phyloP scores from a whole-genome alignment of 805 yeast genomes.

The Isabelozyma heimii region DNA sequence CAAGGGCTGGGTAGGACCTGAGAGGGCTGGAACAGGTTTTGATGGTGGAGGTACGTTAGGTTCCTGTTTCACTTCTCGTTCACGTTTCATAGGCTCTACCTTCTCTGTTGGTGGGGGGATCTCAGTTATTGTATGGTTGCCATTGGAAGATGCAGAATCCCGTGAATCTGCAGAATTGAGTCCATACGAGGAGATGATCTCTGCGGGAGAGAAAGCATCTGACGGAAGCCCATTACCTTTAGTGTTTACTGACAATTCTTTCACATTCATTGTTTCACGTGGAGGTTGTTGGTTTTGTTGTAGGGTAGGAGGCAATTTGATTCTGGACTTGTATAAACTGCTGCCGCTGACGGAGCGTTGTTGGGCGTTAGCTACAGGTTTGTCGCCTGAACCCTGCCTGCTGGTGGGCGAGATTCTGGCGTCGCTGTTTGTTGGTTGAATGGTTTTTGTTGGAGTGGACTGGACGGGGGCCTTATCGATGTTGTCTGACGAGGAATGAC shows the following conservation, averaged over 20 bases:
- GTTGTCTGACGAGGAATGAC: not conserved
- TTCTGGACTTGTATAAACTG: constrained; percentile 30
- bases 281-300: constrained; percentile 1
- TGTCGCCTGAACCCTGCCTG: not conserved
- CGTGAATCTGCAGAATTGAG: not conserved
- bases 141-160: not conserved
- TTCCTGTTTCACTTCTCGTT: not conserved
- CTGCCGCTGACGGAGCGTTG: constrained; percentile 17
- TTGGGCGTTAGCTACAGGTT: constrained; percentile 1
- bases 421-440: not conserved
- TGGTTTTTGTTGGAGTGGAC: not conserved
- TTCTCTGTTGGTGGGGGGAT: too few species aligned
- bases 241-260: not conserved
- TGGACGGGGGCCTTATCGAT: not conserved
- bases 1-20: not conserved
- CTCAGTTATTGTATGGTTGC: too few species aligned
- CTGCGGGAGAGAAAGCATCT: not conserved
- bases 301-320: constrained; percentile 28
- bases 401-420: not conserved
- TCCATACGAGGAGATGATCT: not conserved
- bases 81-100: too few species aligned
- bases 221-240: not conserved
- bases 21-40: not conserved
- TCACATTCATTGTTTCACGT: not conserved
- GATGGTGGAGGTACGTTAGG: not conserved